These are phyloP conservation scores for Gyromitra esculenta DNA, from an alignment of 2,329 filamentous ascomycete genomes.

Conservation along the genomic window DNA sequence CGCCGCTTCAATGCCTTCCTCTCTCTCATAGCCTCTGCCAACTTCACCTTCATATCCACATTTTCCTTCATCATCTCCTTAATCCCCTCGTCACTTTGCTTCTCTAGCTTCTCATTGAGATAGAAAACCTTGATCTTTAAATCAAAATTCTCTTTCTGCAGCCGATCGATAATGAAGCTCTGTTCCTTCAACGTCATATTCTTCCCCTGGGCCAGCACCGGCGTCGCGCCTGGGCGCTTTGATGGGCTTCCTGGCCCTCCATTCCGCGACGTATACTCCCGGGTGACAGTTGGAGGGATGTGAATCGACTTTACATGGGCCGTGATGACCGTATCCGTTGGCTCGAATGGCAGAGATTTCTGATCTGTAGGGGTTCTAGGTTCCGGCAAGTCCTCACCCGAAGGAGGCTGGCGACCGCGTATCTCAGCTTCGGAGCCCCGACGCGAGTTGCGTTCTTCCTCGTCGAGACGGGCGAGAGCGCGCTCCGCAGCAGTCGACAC, in stretches of 20 bases:
- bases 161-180: conserved; percentile 92
- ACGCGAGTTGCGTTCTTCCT: conserved; percentile 64
- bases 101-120: conserved; percentile 89
- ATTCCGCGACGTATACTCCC: conserved; percentile 82
- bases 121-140: conserved; percentile 98
- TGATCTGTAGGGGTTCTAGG: conserved; percentile 74
- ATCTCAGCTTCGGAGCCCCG: conserved; percentile 61
- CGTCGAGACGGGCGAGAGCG: conserved; percentile 68
- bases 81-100: conserved; percentile 92
- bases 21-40: conserved; percentile 89
- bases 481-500: conserved; percentile 61
- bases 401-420: conserved; percentile 63
- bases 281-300: conserved; percentile 86
- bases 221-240: conserved; percentile 67
- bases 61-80: conserved; percentile 99
- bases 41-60: conserved; percentile 89
- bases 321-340: conserved; percentile 87
- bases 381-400: conserved; percentile 50
- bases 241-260: conserved; percentile 68
- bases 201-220: conserved; percentile 69
- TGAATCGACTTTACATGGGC: conserved; percentile 89
- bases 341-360: conserved; percentile 68
- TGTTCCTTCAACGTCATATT: conserved; percentile 94
- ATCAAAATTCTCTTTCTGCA: conserved; percentile 98
- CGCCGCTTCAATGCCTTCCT: conserved; percentile 83